Conservation (phyloP, 805 yeast species). For the Lachancea meyersii region DNA sequence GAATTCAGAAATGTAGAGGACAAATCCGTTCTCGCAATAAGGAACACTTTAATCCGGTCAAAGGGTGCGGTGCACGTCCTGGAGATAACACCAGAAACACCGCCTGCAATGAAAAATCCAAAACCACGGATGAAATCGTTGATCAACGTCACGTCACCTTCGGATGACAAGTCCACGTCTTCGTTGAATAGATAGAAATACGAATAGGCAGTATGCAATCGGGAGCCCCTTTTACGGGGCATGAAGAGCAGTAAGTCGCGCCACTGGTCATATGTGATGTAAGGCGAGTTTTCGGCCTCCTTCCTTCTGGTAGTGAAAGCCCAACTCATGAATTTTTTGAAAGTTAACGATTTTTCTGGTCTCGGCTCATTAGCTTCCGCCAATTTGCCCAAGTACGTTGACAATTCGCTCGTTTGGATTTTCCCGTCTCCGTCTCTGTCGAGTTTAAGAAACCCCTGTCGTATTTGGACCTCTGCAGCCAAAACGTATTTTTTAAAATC, state of each 20-base stretch:
- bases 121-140: conserved; percentile 75
- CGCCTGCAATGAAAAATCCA: conserved; percentile 92
- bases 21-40: conserved; percentile 84
- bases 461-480: conserved; percentile 66
- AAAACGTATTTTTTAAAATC: conserved; percentile 62
- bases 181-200: conserved; percentile 56
- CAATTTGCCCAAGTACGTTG: conserved; percentile 52
- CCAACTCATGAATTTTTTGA: conserved; percentile 27
- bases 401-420: conserved; percentile 59
- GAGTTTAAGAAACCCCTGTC: conserved; percentile 57
- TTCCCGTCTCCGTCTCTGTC: conserved; percentile 72
- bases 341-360: conserved; percentile 9
- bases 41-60: conserved; percentile 87
- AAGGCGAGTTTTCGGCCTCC: conserved; percentile 31
- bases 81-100: conserved; percentile 90
- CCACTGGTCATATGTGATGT: conserved; percentile 79
- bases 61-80: conserved; percentile 97
- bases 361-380: conserved; percentile 27
- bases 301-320: conserved; percentile 20
- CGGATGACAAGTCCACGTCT: conserved; percentile 76
- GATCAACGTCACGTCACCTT: conserved; percentile 85
- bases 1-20: conserved; percentile 63
- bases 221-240: conserved; percentile 72
- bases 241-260: conserved; percentile 73
- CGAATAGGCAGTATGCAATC: conserved; percentile 73